Conservation (phyloP, 139 green algal genomes). For the Mesotaenium endlicherianum region DNA sequence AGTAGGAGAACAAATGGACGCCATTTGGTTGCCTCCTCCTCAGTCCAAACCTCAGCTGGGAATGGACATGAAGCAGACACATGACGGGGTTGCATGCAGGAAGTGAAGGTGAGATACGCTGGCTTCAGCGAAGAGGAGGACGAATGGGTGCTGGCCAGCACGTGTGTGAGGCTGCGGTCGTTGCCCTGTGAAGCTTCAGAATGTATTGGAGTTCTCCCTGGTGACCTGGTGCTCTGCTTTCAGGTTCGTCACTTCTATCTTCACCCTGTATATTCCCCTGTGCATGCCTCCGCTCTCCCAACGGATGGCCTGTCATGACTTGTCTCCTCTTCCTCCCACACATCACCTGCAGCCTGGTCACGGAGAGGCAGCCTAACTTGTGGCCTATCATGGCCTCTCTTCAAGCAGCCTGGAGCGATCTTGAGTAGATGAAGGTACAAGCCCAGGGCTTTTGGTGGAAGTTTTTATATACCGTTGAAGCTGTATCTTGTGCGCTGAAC, state of each 20-base stretch:
- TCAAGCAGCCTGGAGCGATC: too few relatives aligned
- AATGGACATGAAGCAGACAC: background rate
- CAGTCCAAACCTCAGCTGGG: background rate
- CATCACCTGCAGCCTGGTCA: too few relatives aligned
- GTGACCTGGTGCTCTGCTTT: conserved; percentile 50
- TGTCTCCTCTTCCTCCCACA: too few relatives aligned
- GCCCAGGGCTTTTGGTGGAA: too few relatives aligned
- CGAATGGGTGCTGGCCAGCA: conserved; percentile 34
- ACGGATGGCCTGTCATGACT: too few relatives aligned
- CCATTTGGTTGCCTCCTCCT: background rate
- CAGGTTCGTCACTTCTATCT: conserved; percentile 18
- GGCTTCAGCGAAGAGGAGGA: conserved; percentile 47
- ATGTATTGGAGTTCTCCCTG: conserved; percentile 37
- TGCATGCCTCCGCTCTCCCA: too few relatives aligned
- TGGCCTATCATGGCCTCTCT: too few relatives aligned
- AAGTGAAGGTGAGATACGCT: conserved; percentile 36
- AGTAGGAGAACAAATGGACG: background rate
- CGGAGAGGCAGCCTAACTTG: too few relatives aligned
- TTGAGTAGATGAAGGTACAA: too few relatives aligned
- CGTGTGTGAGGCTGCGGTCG: conserved; percentile 27
- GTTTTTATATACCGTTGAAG: too few relatives aligned
- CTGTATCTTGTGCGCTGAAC: too few relatives aligned
- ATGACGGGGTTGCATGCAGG: background rate
- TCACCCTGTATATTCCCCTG: too few relatives aligned
- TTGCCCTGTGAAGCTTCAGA: conserved; percentile 44